These are phyloP conservation scores for Besnoitia besnoiti DNA, from an alignment of 169 alveolate species.

Conservation along the genomic window DNA sequence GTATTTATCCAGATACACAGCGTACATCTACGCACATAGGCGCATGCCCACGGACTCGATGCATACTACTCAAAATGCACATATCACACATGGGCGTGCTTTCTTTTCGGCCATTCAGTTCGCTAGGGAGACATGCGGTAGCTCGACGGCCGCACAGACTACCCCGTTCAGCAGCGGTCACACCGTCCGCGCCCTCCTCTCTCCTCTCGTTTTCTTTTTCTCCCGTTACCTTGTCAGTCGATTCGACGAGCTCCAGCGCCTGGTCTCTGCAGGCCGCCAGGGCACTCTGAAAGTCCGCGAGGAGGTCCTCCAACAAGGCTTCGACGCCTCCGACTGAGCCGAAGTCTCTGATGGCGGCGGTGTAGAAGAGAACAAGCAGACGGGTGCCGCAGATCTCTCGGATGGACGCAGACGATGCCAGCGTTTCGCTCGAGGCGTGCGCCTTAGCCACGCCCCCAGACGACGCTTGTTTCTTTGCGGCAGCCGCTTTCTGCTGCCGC, in stretches of 20 bases:
- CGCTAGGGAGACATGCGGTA: too few relatives aligned
- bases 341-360: neutral
- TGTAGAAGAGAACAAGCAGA: conserved; percentile 24
- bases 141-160: too few relatives aligned
- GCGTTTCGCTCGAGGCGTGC: neutral
- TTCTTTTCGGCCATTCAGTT: too few relatives aligned
- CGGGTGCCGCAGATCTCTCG: conserved; percentile 33
- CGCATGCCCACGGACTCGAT: too few relatives aligned
- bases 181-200: neutral
- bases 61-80: too few relatives aligned
- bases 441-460: neutral
- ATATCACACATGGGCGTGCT: too few relatives aligned
- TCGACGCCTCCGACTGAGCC: conserved; percentile 55
- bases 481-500: neutral
- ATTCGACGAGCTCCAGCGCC: neutral
- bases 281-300: conserved; percentile 31
- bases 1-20: neutral
- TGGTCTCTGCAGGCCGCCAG: conserved; percentile 28
- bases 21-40: neutral
- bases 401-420: neutral
- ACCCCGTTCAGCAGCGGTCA: too few relatives aligned
- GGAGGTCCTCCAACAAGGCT: conserved; percentile 35
- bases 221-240: neutral
- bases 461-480: neutral
- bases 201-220: neutral